Evolutionary conservation across 768 basidiomycete genomes (phyloP).

Genomic region (Tylopilus sp.): DNA sequence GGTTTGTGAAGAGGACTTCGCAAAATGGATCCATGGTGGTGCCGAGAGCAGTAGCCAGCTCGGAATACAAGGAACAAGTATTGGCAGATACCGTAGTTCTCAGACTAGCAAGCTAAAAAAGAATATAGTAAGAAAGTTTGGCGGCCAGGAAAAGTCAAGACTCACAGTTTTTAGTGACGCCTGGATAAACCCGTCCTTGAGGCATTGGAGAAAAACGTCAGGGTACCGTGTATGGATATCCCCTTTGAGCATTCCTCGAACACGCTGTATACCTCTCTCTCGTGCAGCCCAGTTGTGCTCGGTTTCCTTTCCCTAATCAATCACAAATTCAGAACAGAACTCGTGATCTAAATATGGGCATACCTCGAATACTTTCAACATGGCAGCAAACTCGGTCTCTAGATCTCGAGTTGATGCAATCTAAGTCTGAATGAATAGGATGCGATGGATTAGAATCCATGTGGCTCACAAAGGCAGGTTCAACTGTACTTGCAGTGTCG

Average conservation of each 20-base stretch:
- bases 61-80: slow-evolving; percentile 72
- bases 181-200: slow-evolving; percentile 79
- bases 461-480: slow-evolving; percentile 64
- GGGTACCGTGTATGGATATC: slow-evolving; percentile 71
- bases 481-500: slow-evolving; percentile 47
- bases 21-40: slow-evolving; percentile 72
- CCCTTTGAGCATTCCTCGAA: slow-evolving; percentile 51
- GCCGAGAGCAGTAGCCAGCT: slow-evolving; percentile 67
- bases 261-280: slow-evolving; percentile 25
- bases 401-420: slow-evolving; percentile 84
- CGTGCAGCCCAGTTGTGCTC: too few relatives aligned
- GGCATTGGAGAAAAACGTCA: slow-evolving; percentile 68
- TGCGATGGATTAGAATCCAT: not conserved
- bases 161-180: slow-evolving; percentile 82
- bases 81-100: slow-evolving; percentile 86
- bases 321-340: slow-evolving; percentile 47
- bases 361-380: slow-evolving; percentile 82
- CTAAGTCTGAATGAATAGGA: slow-evolving; percentile 34
- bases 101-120: slow-evolving; percentile 71
- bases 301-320: too few relatives aligned
- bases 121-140: not conserved
- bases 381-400: slow-evolving; percentile 76
- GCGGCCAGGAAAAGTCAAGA: slow-evolving; percentile 1
- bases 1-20: slow-evolving; percentile 70
- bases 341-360: slow-evolving; percentile 13